A percentile compares a stretch with the other conserved stretches of the same genome.
phyloP scores from a whole-genome alignment of 805 yeast species.

The Teunomyces gatunensis region DNA sequence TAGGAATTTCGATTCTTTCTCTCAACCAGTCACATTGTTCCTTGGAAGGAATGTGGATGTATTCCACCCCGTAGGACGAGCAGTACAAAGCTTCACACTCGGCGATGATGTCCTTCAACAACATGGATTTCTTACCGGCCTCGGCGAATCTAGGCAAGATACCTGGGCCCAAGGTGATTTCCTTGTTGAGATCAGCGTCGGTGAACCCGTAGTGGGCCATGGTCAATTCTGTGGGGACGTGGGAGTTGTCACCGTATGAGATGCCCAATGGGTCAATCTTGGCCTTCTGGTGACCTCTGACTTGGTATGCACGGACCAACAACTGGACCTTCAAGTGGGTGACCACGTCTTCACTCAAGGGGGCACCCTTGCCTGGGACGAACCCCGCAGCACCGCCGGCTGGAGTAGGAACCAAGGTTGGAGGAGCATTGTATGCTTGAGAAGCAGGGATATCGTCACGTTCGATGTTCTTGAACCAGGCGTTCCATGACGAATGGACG shows the following conservation, averaged over 20 bases:
- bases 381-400: constrained; percentile 66
- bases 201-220: constrained; percentile 90
- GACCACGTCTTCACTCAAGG: constrained; percentile 61
- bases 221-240: constrained; percentile 81
- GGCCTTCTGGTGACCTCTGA: constrained; percentile 96
- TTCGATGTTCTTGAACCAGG: constrained; percentile 90
- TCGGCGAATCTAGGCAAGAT: constrained; percentile 87
- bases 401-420: constrained; percentile 80
- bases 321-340: constrained; percentile 93
- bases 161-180: constrained; percentile 94
- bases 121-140: constrained; percentile 60
- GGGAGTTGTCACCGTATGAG: constrained; percentile 70
- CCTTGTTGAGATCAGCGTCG: constrained; percentile 77
- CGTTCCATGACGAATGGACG: constrained; percentile 96
- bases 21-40: constrained; percentile 98
- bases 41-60: constrained; percentile 94
- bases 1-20: constrained; percentile 91
- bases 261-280: constrained; percentile 93
- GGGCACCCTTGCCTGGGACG: constrained; percentile 49
- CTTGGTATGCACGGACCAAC: constrained; percentile 97
- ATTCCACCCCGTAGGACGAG: constrained; percentile 87
- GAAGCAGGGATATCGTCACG: constrained; percentile 66
- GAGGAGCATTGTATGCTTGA: constrained; percentile 86
- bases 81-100: constrained; percentile 85
- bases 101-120: constrained; percentile 73